Base-by-base conservation (phyloP, 2,329 filamentous ascomycete species). In the Colletotrichum sp. region DNA sequence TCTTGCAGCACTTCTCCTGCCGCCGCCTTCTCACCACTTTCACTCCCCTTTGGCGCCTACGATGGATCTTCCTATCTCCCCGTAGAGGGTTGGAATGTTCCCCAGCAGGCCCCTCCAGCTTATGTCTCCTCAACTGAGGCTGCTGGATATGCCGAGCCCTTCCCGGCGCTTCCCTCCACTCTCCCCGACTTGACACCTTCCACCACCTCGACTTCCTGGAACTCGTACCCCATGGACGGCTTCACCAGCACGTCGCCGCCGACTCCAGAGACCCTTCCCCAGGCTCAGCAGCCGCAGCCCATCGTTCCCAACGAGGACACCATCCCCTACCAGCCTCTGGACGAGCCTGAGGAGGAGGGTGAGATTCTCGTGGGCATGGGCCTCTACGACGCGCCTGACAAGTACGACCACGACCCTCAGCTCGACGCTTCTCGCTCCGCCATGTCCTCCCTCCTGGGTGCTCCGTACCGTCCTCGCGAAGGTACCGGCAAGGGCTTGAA, bases 321-420 rank as follows among this genome's bases (percentile, higher is more conserved):
- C 8, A 87, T 89, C 66, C 83, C 86, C 13, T 90, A 88, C 76
- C 85, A 89, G 71, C 79, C 88, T 8, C 83, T 91, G 28, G 88
- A 90, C 36, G 88, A 91, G 52, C 81, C 85, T 13, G 87, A 90
- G 64, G 91, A 92, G 32, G 87, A 90, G 16, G 93, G 92, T 48
- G 94, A 96, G 80, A 93, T 95, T 75, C 88, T 96, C 3, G 89
- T 96, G n/a, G 94, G 94, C 24, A 93, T 97, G 90, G 95, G 95
- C 1, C 89, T 97, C 0, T 97, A 97, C 83, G 94, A 95, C 80
- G 87, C 91, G 6, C 94, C 94, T 0, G 93, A 93, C 71, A 90
- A 91, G 80, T 80, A 83, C 57, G 84, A 88, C 9, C 84, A 86
- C 24, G 89, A 90, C 71, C 85, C 88, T 34, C 85, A 88, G 67